Base-by-base conservation (phyloP, 2,329 filamentous ascomycete species). In the Colletotrichum musae region DNA sequence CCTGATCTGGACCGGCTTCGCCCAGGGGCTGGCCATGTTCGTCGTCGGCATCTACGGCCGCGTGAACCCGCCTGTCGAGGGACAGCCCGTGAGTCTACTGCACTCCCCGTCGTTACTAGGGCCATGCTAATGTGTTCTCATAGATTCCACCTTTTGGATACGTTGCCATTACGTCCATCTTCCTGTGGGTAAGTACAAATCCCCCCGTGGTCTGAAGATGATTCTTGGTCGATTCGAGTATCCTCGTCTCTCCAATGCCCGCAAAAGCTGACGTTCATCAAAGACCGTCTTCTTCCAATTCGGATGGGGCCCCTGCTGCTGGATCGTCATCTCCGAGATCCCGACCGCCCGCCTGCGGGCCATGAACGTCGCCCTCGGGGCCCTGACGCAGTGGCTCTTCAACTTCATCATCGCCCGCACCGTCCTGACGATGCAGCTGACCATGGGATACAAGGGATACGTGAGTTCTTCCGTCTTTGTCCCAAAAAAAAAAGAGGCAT, bases 281-380 rank as follows among this genome's bases (percentile, higher is more conserved):
- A 10, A 36, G 32, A 92, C 91, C 0, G 87, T 72, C 36, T 88
- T 90, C 78, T 93, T 92, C 83, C 89, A 92, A 73, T 89, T 90
- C 68, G 88, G 88, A 12, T 93, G 91, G 91, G 91, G 91, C 0
- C 90, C 90, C 0, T 89, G 89, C 39, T 92, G 89, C 80, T 93
- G 91, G 91, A 92, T 93, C 75, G 89, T 93, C 74, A 87, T 92
- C 3, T 86, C 85, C 28, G 91, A 94, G 78, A 93, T 93, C 67
- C 91, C 91, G 0, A 90, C 89, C 6, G 89, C 90, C 0, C 84
- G 91, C 41, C 83, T 93, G 7, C 83, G 92, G 64, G 88, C 88
- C 18, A 80, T 91, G 72, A 93, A 93, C 74, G 91, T 93, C 6
- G 87, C 91, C 2, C 83, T 93, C 54, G 91, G 87, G 0, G 91